Evolutionary conservation across 2,329 filamentous ascomycete species (phyloP), one percentile per base, ranked within the genome.

Genomic region (Colletotrichum melonis): DNA sequence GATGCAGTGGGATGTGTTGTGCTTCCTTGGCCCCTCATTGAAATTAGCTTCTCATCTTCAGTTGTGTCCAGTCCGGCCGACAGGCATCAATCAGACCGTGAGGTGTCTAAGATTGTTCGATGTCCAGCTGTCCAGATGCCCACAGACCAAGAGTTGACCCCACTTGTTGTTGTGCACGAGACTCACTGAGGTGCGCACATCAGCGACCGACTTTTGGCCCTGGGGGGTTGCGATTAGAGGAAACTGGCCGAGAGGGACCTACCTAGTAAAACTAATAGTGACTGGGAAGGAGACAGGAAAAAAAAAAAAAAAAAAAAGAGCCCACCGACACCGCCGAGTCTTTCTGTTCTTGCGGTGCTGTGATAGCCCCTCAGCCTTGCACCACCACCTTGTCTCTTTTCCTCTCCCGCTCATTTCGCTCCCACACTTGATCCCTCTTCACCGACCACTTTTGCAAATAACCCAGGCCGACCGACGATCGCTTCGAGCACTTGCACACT

Each of bases 181-280:
- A 49, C 42, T 49, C 16, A 49, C 42, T 49, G 42, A 49, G 42
- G 42, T 35, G 32, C 32, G 11, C 32, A 35, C 11, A 35, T 35
- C 42, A 49, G 42, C 42, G 42, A 82, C 81, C 82, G 81, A 84
- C 80, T 84, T 82, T 83, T 82, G 78, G 32, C 38, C 16, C 38
- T 19, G 9, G 32, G 32, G 32, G 78, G 79, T 81, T 69, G 54
- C 59, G 52, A 63, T 52, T 73, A 69, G 24, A 30, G 24, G 22
- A 58, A 49, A 22, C 19, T n/a, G 42, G 9, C 19, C 42, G 19
- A 49, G 42, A 22, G 42, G 42, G 42, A 49, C 42, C 42, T 22
- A 22, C 42, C 42, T 49, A n/a, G 42, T 49, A n/a, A n/a, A 8
- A 9, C 11, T 19, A 9, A n/a, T 9, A 22, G 42, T n/a, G 42